Evolutionary conservation across 2,329 filamentous ascomycete species (phyloP), one percentile per base, ranked within the genome.

Genomic region (Epichloe uncinata): DNA sequence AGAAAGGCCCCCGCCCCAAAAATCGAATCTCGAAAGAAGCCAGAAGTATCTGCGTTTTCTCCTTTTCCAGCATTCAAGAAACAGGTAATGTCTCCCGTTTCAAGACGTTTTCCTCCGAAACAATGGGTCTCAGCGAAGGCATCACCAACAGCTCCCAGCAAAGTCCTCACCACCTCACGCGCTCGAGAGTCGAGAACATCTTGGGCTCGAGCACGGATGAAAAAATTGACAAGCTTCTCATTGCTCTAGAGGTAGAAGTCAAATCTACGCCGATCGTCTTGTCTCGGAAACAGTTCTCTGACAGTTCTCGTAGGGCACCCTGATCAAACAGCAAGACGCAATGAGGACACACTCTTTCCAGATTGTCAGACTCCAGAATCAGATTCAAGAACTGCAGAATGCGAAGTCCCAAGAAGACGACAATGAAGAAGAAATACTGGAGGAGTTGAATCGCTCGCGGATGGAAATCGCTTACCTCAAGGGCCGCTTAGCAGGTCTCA

Each of bases 331-430:
- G 36, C 26, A 34, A 35, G 30, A 44, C 5, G 37, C 33, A 4
- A 33, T 35, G 42, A 30, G 40, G 18, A 38, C 51, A 47, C 49
- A 57, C 43, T 54, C 52, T 1, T 53, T 57, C 36, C 54, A 57
- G 26, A 45, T 57, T n/a, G 54, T 54, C 15, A 42, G 46, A 2
- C 40, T 54, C 5, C 52, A 54, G 37, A 53, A 48, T 9, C 52
- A 54, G 35, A 34, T 55, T 2, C 41, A 49, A 13, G 9, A 47
- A 1, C 20, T 55, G 6, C 45, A 48, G 6, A 42, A 44, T 2
- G 26, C 37, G 8, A 40, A 37, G 1, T 18, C 11, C 1, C 6
- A 43, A n/a, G 40, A 47, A 16, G 34, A 35, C n/a, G 22, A 40
- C 4, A 20, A 40, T 2, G 47, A 11, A 20, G 33, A 12, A 9